These are phyloP conservation scores for Parastagonospora nodorum DNA, from an alignment of 2,329 filamentous ascomycete species.

Conservation along the genomic window DNA sequence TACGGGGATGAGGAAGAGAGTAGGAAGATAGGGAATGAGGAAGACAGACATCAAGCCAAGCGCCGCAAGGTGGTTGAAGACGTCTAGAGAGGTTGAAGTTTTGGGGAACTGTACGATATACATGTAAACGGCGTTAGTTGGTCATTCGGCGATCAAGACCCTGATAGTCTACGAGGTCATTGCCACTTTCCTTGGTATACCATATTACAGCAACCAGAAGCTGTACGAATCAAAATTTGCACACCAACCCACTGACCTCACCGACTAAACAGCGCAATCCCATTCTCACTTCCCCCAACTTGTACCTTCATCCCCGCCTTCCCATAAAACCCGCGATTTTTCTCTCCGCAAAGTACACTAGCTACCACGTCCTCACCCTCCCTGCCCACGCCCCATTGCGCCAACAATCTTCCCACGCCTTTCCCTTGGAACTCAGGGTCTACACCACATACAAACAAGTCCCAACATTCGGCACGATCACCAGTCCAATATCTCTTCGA, in stretches of 20 bases:
- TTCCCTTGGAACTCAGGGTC: conserved; percentile 44
- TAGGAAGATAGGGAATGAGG: no score
- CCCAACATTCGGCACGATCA: conserved; percentile 32
- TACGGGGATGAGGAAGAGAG: not conserved
- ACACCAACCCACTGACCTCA: not conserved
- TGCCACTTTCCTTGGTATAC: no score
- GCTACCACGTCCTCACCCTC: conserved; percentile 30
- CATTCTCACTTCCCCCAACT: conserved; percentile 11
- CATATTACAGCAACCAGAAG: no score
- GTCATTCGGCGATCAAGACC: no score
- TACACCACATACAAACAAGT: conserved; percentile 36
- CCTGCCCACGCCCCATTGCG: conserved; percentile 47
- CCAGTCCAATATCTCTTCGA: conserved; percentile 33
- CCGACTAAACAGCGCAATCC: conserved; percentile 26
- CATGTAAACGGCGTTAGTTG: no score
- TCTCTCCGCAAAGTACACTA: conserved; percentile 37
- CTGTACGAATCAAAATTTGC: not conserved
- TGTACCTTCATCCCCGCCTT: conserved; percentile 25
- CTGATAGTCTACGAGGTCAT: no score
- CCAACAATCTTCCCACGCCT: conserved; percentile 45
- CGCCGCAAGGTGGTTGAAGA: not conserved
- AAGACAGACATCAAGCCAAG: conserved; percentile 7
- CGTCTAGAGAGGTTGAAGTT: no score
- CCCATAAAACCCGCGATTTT: conserved; percentile 34
- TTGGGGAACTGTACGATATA: no score